Evolutionary conservation across 2,329 filamentous ascomycete genomes (phyloP).

Genomic region (Claviceps quebecensis): DNA sequence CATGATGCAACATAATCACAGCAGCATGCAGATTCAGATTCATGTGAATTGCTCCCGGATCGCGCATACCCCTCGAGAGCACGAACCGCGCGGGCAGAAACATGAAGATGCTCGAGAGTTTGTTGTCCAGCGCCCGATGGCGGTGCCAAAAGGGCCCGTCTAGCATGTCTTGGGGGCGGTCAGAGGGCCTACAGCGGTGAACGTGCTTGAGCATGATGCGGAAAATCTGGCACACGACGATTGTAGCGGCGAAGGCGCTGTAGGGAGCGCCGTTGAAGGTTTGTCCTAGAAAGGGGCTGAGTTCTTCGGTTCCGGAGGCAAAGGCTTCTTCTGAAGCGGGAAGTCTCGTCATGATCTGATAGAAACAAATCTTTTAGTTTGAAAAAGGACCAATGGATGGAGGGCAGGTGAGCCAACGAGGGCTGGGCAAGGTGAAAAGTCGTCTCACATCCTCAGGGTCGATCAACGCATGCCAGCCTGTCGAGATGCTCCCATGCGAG

Average conservation of each 20-base stretch:
- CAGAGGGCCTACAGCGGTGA: slow-evolving; percentile 54
- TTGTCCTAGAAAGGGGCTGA: slow-evolving; percentile 48
- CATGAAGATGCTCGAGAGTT: slow-evolving; percentile 63
- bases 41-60: slow-evolving; percentile 63
- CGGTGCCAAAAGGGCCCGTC: slow-evolving; percentile 74
- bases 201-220: slow-evolving; percentile 70
- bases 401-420: neutral
- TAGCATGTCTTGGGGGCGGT: slow-evolving; percentile 58
- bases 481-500: slow-evolving; percentile 74
- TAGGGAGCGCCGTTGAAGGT: slow-evolving; percentile 49
- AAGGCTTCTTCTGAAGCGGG: slow-evolving; percentile 70
- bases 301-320: slow-evolving; percentile 47
- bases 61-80: slow-evolving; percentile 51
- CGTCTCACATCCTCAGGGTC: slow-evolving; percentile 50
- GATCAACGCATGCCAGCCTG: slow-evolving; percentile 76
- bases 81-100: slow-evolving; percentile 63
- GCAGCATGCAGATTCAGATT: slow-evolving; percentile 85
- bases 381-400: neutral
- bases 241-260: slow-evolving; percentile 57
- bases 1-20: slow-evolving; percentile 78
- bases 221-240: slow-evolving; percentile 65
- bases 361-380: neutral
- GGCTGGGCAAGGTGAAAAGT: neutral
- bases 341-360: slow-evolving; percentile 59
- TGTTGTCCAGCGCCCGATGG: slow-evolving; percentile 70